A percentile compares a stretch with the other conserved stretches of the same genome.
These are phyloP conservation scores for Eucalyptus decipiens DNA, from an alignment of 345 rosid species.

Conservation along the genomic window DNA sequence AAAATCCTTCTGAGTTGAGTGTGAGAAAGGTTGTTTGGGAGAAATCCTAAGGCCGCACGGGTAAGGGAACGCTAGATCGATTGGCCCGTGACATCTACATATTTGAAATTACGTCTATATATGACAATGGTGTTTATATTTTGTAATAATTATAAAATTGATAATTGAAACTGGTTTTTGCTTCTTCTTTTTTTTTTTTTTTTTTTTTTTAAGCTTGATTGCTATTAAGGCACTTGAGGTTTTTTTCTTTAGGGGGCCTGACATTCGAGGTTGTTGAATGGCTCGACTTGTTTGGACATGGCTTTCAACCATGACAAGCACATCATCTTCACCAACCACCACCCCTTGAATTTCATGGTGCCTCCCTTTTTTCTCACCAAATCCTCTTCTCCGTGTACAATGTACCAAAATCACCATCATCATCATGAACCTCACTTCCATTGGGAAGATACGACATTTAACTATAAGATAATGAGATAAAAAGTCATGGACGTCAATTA, in stretches of 20 bases:
- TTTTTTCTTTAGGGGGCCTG: not conserved
- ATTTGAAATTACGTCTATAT: not conserved
- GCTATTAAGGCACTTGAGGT: not conserved
- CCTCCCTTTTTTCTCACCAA: not conserved
- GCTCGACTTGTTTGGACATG: not conserved
- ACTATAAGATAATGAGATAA: not conserved
- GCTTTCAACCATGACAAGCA: not conserved
- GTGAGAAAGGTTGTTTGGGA: no score
- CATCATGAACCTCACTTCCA: not conserved
- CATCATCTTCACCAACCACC: not conserved
- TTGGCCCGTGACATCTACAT: accelerated
- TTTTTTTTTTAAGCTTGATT: not conserved
- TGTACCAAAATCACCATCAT: not conserved
- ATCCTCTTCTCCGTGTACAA: not conserved
- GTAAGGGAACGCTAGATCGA: accelerated
- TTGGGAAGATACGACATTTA: not conserved
- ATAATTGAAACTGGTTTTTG: not conserved
- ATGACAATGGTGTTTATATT: not conserved
- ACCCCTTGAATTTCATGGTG: not conserved
- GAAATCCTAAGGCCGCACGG: no score
- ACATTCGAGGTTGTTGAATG: not conserved
- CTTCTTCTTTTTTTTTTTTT: no score
- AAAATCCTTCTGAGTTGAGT: no score
- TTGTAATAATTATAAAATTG: not conserved
- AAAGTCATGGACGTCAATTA: not conserved